These are phyloP conservation scores for Pythium graminicola DNA, from an alignment of 352 stramenopile genomes.

Conservation along the genomic window DNA sequence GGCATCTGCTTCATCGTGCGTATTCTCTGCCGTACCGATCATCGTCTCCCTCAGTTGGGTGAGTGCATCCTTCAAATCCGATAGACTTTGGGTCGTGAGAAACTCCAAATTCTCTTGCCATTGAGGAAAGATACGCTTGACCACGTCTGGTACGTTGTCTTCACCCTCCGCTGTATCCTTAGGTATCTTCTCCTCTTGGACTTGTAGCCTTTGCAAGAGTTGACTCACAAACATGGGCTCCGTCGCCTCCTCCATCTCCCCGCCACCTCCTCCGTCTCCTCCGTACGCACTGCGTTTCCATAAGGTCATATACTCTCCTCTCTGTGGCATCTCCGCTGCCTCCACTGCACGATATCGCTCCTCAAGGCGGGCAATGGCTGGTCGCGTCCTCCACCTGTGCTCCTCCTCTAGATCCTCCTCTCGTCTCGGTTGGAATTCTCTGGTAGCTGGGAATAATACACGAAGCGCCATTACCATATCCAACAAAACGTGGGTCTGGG, in stretches of 20 bases:
- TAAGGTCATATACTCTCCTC: slow-evolving; percentile 11
- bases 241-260: background rate
- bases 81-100: slow-evolving; percentile 26
- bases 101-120: slow-evolving; percentile 46
- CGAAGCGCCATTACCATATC: slow-evolving; percentile 7
- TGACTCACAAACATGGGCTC: slow-evolving; percentile 9
- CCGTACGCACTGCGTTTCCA: slow-evolving; percentile 10
- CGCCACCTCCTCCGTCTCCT: background rate
- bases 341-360: slow-evolving; percentile 5
- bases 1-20: slow-evolving; percentile 2
- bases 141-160: slow-evolving; percentile 23
- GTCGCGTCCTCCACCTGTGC: background rate
- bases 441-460: slow-evolving; percentile 13
- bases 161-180: background rate
- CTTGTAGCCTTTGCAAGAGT: slow-evolving; percentile 8
- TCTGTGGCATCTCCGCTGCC: background rate
- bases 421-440: background rate
- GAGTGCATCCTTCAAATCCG: slow-evolving; percentile 25
- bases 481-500: background rate
- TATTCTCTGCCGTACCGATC: no score
- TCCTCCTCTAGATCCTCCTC: background rate
- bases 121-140: slow-evolving; percentile 42
- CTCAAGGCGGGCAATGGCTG: background rate
- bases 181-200: slow-evolving; percentile 6
- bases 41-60: no score